A percentile compares a stretch with the other conserved stretches of the same genome.
phyloP scores from a whole-genome alignment of 1,284 basidiomycete genomes.

The Abortiporus biennis region DNA sequence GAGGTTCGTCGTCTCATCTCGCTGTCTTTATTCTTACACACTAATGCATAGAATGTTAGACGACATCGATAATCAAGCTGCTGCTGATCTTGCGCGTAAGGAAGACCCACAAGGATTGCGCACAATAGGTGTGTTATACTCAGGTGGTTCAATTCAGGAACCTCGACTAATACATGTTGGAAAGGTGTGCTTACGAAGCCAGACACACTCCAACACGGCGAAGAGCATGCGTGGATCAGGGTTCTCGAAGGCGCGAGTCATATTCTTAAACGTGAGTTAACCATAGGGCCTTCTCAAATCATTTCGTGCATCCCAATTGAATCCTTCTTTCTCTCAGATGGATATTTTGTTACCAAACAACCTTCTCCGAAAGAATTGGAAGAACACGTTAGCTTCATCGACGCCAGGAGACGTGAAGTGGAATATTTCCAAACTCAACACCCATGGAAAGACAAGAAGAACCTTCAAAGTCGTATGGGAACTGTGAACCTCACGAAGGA shows the following conservation, averaged over 20 bases:
- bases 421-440: constrained; percentile 7
- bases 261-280: constrained; percentile 6
- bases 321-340: constrained; percentile 5
- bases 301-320: background rate
- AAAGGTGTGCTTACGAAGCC: constrained; percentile 10
- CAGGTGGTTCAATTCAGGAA: background rate
- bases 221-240: constrained; percentile 3
- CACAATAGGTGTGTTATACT: constrained; percentile 11
- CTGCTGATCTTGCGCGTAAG: constrained; percentile 10
- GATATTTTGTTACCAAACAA: constrained; percentile 15
- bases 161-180: too few species aligned
- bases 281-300: background rate
- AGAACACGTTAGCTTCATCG: constrained; percentile 7
- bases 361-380: constrained; percentile 14
- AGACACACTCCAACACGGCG: constrained; percentile 3
- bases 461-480: constrained; percentile 10
- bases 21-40: background rate
- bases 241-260: constrained; percentile 4
- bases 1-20: constrained; percentile 6
- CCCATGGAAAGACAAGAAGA: constrained; percentile 9
- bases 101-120: constrained; percentile 11
- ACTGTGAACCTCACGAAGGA: constrained; percentile 13
- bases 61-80: constrained; percentile 16
- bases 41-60: constrained; percentile 3
- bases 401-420: constrained; percentile 9